A percentile compares a stretch with the other conserved stretches of the same genome.
Evolutionary conservation across 2,329 filamentous ascomycete species (phyloP).

Genomic region (Talaromyces sp.): DNA sequence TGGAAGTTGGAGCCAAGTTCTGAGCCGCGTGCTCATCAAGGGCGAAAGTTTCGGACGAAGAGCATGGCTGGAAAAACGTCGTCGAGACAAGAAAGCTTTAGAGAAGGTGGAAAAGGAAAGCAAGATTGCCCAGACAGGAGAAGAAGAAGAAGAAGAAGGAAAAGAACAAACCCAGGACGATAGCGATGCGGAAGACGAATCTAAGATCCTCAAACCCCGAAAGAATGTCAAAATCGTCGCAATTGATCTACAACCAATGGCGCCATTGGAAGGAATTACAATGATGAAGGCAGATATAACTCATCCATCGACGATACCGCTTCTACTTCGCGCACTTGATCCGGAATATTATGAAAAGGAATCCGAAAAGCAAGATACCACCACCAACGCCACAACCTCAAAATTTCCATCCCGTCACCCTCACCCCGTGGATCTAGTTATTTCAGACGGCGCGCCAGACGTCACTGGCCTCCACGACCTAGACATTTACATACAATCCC

Average conservation of each 20-base stretch:
- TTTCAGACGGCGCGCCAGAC: slow-evolving; percentile 93
- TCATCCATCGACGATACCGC: slow-evolving; percentile 87
- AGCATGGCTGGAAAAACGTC: slow-evolving; percentile 81
- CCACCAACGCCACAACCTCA: slow-evolving; percentile 20
- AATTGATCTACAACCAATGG: slow-evolving; percentile 94
- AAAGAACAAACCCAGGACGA: slow-evolving; percentile 27
- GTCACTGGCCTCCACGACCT: slow-evolving; percentile 95
- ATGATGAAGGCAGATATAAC: slow-evolving; percentile 95
- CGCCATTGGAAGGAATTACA: slow-evolving; percentile 83
- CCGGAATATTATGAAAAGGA: slow-evolving; percentile 53
- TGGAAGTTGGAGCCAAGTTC: slow-evolving; percentile 94
- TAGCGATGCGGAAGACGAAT: slow-evolving; percentile 25
- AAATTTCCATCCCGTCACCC: slow-evolving; percentile 48
- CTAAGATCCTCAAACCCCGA: slow-evolving; percentile 44
- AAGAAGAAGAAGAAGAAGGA: slow-evolving; percentile 21
- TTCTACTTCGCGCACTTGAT: slow-evolving; percentile 79
- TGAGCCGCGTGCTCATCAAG: slow-evolving; percentile 88
- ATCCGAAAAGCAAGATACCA: slow-evolving; percentile 10
- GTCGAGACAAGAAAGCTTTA: slow-evolving; percentile 45
- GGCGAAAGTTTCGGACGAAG: slow-evolving; percentile 82
- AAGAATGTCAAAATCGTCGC: slow-evolving; percentile 87
- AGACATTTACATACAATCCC: slow-evolving; percentile 96
- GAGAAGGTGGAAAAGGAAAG: slow-evolving; percentile 19
- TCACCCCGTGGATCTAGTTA: slow-evolving; percentile 82
- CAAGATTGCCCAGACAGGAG: slow-evolving; percentile 6